Evolutionary conservation across 192 early-diverging fungal species (phyloP).

Genomic region (Coemansia biformis): DNA sequence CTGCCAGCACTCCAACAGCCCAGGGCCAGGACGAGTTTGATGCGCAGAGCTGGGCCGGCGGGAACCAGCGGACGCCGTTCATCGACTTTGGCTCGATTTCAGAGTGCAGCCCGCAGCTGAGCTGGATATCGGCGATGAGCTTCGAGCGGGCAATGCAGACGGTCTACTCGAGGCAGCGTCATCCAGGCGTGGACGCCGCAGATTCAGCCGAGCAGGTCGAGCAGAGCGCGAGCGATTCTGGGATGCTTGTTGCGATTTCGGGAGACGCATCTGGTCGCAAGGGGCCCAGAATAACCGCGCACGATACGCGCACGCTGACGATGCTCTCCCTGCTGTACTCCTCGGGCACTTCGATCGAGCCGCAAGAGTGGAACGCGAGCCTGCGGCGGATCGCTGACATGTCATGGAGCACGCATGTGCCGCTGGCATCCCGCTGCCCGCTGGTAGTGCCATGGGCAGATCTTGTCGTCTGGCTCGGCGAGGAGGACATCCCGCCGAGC

Average conservation of each 20-base stretch:
- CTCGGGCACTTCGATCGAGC: background rate
- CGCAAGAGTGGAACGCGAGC: conserved; percentile 3
- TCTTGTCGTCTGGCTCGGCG: conserved; percentile 63
- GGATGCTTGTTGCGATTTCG: background rate
- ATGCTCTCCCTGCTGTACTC: conserved; percentile 68
- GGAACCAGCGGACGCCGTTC: conserved; percentile 25
- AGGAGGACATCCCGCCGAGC: conserved; percentile 69
- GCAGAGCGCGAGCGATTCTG: conserved; percentile 1
- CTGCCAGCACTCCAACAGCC: background rate
- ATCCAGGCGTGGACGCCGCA: conserved; percentile 6
- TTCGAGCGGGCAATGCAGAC: conserved; percentile 15
- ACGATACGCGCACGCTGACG: conserved; percentile 62
- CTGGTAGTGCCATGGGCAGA: conserved; percentile 59
- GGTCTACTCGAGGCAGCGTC: conserved; percentile 7
- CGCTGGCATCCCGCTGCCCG: conserved; percentile 55
- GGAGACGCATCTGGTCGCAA: conserved; percentile 15
- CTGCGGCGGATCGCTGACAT: conserved; percentile 6
- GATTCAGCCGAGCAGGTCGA: conserved; percentile 2
- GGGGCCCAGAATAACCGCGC: conserved; percentile 53
- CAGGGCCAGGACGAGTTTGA: background rate
- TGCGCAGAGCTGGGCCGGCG: background rate
- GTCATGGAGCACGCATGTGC: conserved; percentile 54
- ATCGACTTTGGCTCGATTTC: conserved; percentile 46
- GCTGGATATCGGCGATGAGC: conserved; percentile 34
- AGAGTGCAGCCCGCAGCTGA: conserved; percentile 18